Evolutionary conservation across 352 stramenopile species (phyloP), one percentile per base, ranked within the genome.

Genomic region (Phytopythium litorale): DNA sequence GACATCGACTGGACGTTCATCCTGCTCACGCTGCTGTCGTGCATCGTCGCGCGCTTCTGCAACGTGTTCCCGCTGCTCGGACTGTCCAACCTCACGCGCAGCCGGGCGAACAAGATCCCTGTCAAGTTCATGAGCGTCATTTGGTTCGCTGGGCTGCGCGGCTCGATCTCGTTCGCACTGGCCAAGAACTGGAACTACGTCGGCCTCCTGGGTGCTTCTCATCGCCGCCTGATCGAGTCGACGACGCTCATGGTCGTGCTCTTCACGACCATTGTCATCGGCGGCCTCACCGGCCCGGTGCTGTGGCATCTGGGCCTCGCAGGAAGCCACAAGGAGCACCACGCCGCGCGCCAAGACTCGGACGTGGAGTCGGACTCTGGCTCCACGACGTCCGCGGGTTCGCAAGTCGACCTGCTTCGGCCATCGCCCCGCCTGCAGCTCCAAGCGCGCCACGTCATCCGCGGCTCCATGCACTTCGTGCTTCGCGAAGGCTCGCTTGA

Each of bases 91-190:
- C 87, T 77, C 65, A 76, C 76, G 30, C 81, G 86, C 2, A 76
- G 77, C 25, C 43, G 56, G 0, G 58, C 67, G 0, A 83, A 91
- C 51, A 70, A 75, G n/a, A 93, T 94, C 64, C 71, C 81, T 2
- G 60, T 81, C 30, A 87, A 81, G 65, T 89, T 70, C 60, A 94
- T 94, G 86, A 78, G 76, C 21, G 82, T 89, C 30, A 93, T 98
- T 52, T 98, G 91, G 89, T 96, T 98, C 58, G 87, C 91, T 13
- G 95, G 95, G 35, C 75, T 98, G 46, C 88, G 95, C 32, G 95
- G 95, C 38, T 97, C 95, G 16, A 96, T 98, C 53, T 87, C 93
- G 16, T 98, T 98, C 63, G 89, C 92, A 25, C 79, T 96, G 32
- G 86, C 85, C 23, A 93, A 93, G 68, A 93, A 84, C 55, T 95